A percentile compares a stretch with the other conserved stretches of the same genome.
These are phyloP conservation scores for Parachlorella kessleri DNA, from an alignment of 139 green algal genomes.

Conservation along the genomic window DNA sequence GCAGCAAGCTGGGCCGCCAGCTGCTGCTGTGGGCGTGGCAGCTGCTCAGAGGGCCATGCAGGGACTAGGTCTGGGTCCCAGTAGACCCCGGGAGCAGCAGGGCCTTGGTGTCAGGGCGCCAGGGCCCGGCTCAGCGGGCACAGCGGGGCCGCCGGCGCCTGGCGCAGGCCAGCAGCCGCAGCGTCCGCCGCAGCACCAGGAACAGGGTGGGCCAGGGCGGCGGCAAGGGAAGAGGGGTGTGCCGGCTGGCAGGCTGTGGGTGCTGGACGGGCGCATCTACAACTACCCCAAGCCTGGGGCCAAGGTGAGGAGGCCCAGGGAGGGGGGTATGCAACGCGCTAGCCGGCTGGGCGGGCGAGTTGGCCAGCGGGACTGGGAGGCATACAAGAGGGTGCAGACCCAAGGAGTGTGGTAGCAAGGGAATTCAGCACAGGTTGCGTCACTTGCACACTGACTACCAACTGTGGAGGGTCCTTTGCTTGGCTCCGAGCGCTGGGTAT, in stretches of 20 bases:
- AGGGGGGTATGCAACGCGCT: too few relatives aligned
- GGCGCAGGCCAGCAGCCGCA: slow-evolving; percentile 1
- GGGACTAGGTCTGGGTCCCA: not conserved
- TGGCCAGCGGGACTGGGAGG: too few relatives aligned
- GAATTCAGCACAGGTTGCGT: too few relatives aligned
- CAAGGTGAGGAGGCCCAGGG: too few relatives aligned
- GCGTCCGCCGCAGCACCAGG: not conserved
- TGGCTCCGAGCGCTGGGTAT: too few relatives aligned
- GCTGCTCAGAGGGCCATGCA: not conserved
- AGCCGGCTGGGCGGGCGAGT: too few relatives aligned
- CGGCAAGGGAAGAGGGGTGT: slow-evolving; percentile 9
- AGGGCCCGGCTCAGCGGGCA: too few relatives aligned
- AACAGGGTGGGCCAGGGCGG: slow-evolving; percentile 2
- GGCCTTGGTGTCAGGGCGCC: not conserved
- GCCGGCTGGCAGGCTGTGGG: slow-evolving; percentile 54
- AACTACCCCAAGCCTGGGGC: slow-evolving; percentile 84
- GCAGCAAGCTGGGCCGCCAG: not conserved
- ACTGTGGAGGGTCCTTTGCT: too few relatives aligned
- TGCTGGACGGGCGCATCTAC: slow-evolving; percentile 80
- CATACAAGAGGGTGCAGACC: too few relatives aligned
- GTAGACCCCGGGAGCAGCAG: not conserved
- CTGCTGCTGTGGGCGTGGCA: not conserved
- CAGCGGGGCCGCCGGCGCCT: not conserved
- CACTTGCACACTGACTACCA: too few relatives aligned
- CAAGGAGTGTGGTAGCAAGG: too few relatives aligned